Evolutionary conservation across 163 green algal genomes (phyloP).

Genomic region (Scenedesmus sp.): DNA sequence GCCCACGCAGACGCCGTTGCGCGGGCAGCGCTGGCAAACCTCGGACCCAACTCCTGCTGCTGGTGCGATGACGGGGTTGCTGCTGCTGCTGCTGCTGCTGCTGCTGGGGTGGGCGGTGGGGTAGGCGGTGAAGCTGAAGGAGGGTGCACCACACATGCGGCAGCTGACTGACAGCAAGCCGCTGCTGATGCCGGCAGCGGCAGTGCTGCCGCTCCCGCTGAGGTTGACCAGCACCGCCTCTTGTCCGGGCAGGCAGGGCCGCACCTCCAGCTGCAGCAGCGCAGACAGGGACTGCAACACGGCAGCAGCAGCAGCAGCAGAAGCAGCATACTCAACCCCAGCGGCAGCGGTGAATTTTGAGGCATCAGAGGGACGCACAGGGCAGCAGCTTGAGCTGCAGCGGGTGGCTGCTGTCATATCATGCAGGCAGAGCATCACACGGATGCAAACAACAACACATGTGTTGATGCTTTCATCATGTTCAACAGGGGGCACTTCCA

Average conservation of each 20-base stretch:
- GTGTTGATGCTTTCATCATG: too few relatives aligned
- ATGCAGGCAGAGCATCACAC: too few relatives aligned
- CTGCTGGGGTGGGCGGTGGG: neutral
- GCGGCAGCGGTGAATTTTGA: too few relatives aligned
- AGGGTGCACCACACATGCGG: conserved; percentile 14
- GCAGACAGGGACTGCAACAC: conserved; percentile 8
- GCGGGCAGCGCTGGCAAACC: conserved; percentile 18
- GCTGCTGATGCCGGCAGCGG: neutral
- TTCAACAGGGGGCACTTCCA: too few relatives aligned
- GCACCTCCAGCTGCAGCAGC: neutral
- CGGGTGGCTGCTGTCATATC: too few relatives aligned
- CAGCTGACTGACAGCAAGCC: neutral
- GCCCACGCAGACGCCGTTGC: conserved; percentile 4
- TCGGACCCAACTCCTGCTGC: neutral
- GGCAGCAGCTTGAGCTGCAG: too few relatives aligned
- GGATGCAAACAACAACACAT: too few relatives aligned
- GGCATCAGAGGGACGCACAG: too few relatives aligned
- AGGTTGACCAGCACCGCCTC: neutral
- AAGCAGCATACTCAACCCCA: too few relatives aligned
- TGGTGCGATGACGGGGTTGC: too few relatives aligned
- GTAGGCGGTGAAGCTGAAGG: conserved; percentile 43
- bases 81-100: neutral
- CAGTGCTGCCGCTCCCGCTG: neutral
- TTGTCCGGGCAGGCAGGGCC: conserved; percentile 37
- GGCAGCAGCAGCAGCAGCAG: neutral